phyloP scores from a whole-genome alignment of 257 asterid species.

The Nemophila menziesii region DNA sequence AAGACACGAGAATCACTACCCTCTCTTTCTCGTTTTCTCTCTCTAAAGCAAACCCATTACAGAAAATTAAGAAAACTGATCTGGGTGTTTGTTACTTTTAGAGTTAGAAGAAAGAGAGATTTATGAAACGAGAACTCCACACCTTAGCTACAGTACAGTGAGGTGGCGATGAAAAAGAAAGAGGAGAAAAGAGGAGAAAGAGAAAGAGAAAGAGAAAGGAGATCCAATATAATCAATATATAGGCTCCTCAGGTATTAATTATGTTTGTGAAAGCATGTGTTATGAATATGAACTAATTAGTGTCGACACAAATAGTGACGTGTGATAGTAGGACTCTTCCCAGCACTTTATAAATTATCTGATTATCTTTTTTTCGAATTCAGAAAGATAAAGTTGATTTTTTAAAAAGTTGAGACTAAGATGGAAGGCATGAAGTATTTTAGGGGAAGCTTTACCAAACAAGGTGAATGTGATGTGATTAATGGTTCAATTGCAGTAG shows the following conservation, averaged over 20 bases:
- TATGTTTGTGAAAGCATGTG: too few species aligned
- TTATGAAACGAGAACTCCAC: background rate
- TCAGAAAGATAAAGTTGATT: too few species aligned
- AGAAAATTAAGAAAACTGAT: background rate
- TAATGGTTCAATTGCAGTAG: too few species aligned
- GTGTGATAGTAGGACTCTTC: background rate
- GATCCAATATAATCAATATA: background rate
- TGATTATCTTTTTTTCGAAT: too few species aligned
- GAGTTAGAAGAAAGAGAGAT: background rate
- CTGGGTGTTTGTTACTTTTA: background rate
- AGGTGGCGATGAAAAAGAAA: background rate
- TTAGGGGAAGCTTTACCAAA: too few species aligned
- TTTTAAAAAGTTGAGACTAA: too few species aligned
- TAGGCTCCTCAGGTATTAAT: too few species aligned
- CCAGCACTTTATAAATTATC: too few species aligned
- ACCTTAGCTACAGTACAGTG: background rate
- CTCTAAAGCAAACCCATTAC: background rate
- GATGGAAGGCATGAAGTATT: too few species aligned
- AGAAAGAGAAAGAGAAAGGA: background rate
- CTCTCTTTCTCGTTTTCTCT: background rate
- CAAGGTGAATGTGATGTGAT: too few species aligned
- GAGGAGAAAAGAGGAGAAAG: background rate
- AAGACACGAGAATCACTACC: background rate
- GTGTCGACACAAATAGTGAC: background rate
- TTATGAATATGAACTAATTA: too few species aligned